A percentile compares a stretch with the other conserved stretches of the same genome.
Evolutionary conservation across 2,329 filamentous ascomycete genomes (phyloP).

Genomic region (Cercospora beticola): DNA sequence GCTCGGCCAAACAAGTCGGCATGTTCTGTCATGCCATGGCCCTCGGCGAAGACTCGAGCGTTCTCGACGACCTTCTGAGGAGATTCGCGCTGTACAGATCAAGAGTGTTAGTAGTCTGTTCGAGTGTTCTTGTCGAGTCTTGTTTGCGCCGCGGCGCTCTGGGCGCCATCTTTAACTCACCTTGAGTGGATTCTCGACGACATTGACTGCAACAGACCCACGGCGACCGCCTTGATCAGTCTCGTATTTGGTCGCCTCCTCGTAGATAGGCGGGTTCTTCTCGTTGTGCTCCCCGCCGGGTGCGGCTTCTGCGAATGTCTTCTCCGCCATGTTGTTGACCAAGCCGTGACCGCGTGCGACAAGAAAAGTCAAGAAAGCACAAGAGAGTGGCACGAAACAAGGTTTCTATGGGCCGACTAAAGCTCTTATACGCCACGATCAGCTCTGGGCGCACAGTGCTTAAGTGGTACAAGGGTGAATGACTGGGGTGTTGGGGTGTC

Average conservation of each 20-base stretch:
- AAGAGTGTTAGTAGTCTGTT: conserved; percentile 14
- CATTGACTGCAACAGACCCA: conserved; percentile 47
- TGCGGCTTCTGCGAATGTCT: not conserved
- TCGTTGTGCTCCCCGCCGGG: conserved; percentile 8
- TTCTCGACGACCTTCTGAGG: conserved; percentile 37
- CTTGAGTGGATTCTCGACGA: conserved; percentile 50
- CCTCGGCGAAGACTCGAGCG: conserved; percentile 38
- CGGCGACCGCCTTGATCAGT: conserved; percentile 34
- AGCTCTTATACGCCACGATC: conserved; percentile 7
- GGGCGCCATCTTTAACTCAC: conserved; percentile 33
- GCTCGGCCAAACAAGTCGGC: conserved; percentile 40
- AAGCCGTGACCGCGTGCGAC: not conserved
- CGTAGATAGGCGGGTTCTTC: conserved; percentile 7
- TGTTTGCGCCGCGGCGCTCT: conserved; percentile 4
- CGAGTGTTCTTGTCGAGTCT: not conserved
- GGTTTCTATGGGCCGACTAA: conserved; percentile 1
- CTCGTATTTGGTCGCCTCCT: not conserved
- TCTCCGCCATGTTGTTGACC: conserved; percentile 5
- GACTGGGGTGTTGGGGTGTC: not conserved
- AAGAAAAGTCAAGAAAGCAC: conserved; percentile 10
- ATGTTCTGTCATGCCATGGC: conserved; percentile 40
- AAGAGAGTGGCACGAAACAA: conserved; percentile 3
- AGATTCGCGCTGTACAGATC: conserved; percentile 34
- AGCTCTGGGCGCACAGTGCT: conserved; percentile 7
- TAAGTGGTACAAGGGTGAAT: not conserved